Evolutionary conservation across 2,329 filamentous ascomycete species (phyloP).

Genomic region (Exophiala aquamarina): DNA sequence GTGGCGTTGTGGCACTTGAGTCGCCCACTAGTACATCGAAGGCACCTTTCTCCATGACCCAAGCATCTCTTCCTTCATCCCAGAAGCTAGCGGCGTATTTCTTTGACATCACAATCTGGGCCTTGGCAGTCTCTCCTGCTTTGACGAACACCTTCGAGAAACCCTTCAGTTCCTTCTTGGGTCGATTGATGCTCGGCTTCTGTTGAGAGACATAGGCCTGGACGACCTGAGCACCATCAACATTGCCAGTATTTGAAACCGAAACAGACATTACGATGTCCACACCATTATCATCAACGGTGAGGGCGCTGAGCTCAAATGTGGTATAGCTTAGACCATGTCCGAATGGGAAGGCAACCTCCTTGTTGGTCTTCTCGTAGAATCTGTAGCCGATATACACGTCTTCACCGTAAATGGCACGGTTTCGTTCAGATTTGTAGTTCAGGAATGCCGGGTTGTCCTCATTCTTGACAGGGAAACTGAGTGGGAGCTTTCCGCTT

Average conservation of each 20-base stretch:
- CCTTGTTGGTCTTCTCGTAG: conserved; percentile 69
- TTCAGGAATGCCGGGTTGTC: conserved; percentile 77
- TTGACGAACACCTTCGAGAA: conserved; percentile 65
- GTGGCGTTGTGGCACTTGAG: conserved; percentile 41
- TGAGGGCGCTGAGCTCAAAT: conserved; percentile 58
- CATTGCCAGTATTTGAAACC: conserved; percentile 55
- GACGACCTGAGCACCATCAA: conserved; percentile 55
- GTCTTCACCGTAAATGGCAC: conserved; percentile 75
- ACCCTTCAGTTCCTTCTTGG: conserved; percentile 64
- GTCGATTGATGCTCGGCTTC: conserved; percentile 53
- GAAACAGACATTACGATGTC: conserved; percentile 47
- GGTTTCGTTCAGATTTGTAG: conserved; percentile 68
- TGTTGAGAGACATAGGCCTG: conserved; percentile 53
- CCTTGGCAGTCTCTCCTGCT: conserved; percentile 58
- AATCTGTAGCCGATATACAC: conserved; percentile 79
- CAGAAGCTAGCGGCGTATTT: conserved; percentile 70
- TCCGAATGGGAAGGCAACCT: conserved; percentile 73
- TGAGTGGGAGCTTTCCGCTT: conserved; percentile 71
- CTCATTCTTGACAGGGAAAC: conserved; percentile 66
- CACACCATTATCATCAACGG: conserved; percentile 45
- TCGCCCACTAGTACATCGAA: conserved; percentile 64
- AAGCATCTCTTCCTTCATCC: conserved; percentile 66
- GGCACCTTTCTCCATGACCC: conserved; percentile 64
- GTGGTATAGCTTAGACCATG: conserved; percentile 76
- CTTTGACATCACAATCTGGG: conserved; percentile 56